Base-by-base conservation (phyloP, 306 rosid species). In the Pterocarpus macrocarpus region DNA sequence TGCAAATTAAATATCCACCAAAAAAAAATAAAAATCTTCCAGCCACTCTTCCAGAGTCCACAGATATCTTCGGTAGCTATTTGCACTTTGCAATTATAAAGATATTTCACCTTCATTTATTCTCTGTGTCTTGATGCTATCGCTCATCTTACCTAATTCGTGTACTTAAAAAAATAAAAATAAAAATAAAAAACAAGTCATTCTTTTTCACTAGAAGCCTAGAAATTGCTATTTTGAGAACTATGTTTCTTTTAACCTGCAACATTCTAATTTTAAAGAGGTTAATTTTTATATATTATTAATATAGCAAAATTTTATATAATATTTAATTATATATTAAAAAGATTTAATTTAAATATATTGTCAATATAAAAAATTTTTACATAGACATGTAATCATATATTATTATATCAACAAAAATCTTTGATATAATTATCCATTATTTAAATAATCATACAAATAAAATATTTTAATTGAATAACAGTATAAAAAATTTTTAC, bases 1-100 rank as follows among this genome's bases (percentile, higher is more conserved):
- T 49, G 12, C 47, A n/a, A 69, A 69, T 43, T 55, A 61, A 69
- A 73, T 80, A 82, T 76, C 71, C 57, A 63, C 76, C 70, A 33
- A 44, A 14, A 45, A 61, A 3, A 44, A 78, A 22, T 5, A 49
- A 47, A 33, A 43, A 43, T 61, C 71, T 32, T 30, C 44, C 34
- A 2, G 10, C 15, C 11, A 38, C 64, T 77, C 11, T 12, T 61
- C 67, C 16, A 7, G 15, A 38, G 16, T 68, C 56, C 55, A 49
- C 16, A 58, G 35, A 68, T 81, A 53, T 72, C 73, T 71, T 72
- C 13, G 30, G 10, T 4, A 44, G 45, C 38, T 56, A 9, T 4
- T 34, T 35, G 53, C 43, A 30, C 71, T 57, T 52, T 22, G 13
- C 79, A 63, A 50, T 36, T 52, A 72, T 62, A 15, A 28, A 22